These are phyloP conservation scores for Angomonas deanei DNA, from an alignment of 208 protist species.

Conservation along the genomic window DNA sequence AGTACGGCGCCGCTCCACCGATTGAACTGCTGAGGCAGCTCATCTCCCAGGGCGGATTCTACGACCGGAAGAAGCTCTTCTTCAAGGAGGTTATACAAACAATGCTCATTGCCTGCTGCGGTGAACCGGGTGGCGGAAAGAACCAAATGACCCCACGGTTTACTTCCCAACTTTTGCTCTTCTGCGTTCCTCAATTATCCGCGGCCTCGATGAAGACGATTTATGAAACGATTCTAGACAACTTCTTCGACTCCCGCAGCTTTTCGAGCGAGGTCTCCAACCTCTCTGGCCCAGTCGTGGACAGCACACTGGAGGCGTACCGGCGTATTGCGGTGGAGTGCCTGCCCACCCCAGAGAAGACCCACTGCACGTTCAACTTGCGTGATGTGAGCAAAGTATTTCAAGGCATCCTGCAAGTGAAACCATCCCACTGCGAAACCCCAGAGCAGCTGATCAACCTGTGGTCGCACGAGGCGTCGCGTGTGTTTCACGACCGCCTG, in stretches of 20 bases:
- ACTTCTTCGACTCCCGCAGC: constrained; percentile 58
- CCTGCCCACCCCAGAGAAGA: constrained; percentile 95
- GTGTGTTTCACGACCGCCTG: constrained; percentile 97
- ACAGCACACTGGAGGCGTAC: constrained; percentile 93
- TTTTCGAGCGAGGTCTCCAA: constrained; percentile 33
- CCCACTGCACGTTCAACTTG: constrained; percentile 98
- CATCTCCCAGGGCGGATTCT: constrained; percentile 88
- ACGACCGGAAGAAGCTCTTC: constrained; percentile 86
- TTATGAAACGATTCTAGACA: constrained; percentile 92
- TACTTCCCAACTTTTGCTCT: constrained; percentile 83
- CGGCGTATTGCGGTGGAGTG: constrained; percentile 87
- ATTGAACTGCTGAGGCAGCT: constrained; percentile 93
- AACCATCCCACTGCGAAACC: constrained; percentile 54
- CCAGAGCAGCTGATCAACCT: constrained; percentile 65
- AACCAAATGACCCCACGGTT: constrained; percentile 91
- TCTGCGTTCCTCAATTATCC: constrained; percentile 91
- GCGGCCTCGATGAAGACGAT: constrained; percentile 84
- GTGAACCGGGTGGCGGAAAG: constrained; percentile 93
- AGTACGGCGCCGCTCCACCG: constrained; percentile 92
- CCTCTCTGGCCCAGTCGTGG: constrained; percentile 66
- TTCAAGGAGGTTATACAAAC: constrained; percentile 91
- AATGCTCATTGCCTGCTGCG: constrained; percentile 86
- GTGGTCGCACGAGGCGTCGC: constrained; percentile 93
- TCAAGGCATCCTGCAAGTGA: constrained; percentile 92
- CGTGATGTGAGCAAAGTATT: constrained; percentile 96